Percentiles rank a stretch among this genome's conserved stretches.
phyloP scores from a whole-genome alignment of 331 rosid species.

The Malus hybrid region DNA sequence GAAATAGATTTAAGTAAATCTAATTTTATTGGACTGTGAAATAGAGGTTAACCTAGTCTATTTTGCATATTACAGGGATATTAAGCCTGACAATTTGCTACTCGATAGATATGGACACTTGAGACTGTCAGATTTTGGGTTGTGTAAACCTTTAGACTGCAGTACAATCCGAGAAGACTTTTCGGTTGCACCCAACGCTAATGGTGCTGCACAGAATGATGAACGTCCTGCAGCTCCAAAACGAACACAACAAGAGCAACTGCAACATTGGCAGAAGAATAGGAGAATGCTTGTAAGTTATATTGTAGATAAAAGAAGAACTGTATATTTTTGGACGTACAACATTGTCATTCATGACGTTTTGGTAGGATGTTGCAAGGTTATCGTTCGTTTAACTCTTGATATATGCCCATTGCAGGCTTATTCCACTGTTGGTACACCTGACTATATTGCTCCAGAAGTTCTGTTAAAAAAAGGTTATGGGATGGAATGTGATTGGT shows the following conservation, averaged over 20 bases:
- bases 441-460: slow-evolving; percentile 98
- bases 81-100: slow-evolving; percentile 91
- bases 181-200: slow-evolving; percentile 40
- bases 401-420: slow-evolving; percentile 54
- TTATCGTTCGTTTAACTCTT: slow-evolving; percentile 6
- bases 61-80: slow-evolving; percentile 59
- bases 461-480: slow-evolving; percentile 96
- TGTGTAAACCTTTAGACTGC: slow-evolving; percentile 95
- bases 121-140: slow-evolving; percentile 93
- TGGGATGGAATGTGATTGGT: slow-evolving; percentile 99
- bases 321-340: neutral
- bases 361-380: neutral
- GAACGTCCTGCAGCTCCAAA: slow-evolving; percentile 49
- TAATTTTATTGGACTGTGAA: neutral
- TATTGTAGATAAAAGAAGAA: neutral
- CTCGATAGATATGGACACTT: slow-evolving; percentile 92
- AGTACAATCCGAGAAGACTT: slow-evolving; percentile 74
- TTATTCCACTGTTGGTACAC: slow-evolving; percentile 97
- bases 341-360: neutral
- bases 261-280: slow-evolving; percentile 92
- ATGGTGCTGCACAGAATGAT: slow-evolving; percentile 58
- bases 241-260: slow-evolving; percentile 88
- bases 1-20: slow-evolving; percentile 4
- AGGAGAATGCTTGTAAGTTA: slow-evolving; percentile 87
- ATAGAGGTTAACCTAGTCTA: slow-evolving; percentile 9